These are phyloP conservation scores for Solanum chilense DNA, from an alignment of 257 asterid genomes.

Conservation along the genomic window DNA sequence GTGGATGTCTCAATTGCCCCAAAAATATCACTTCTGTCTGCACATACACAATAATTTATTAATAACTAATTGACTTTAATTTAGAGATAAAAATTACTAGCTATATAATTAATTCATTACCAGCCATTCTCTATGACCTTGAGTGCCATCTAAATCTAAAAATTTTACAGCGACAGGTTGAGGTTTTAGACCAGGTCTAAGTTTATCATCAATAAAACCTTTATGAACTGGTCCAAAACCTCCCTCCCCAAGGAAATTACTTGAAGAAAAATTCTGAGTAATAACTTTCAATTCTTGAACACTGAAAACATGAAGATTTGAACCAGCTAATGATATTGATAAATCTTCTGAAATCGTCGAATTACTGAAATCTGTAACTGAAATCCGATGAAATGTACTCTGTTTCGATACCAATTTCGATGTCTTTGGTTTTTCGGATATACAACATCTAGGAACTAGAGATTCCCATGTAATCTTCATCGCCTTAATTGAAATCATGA, in stretches of 20 bases:
- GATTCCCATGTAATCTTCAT: constrained; percentile 47
- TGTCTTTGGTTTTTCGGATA: constrained; percentile 11
- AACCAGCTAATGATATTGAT: constrained; percentile 65
- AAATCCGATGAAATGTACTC: constrained; percentile 47
- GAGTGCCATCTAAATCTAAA: constrained; percentile 76
- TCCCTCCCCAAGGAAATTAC: constrained; percentile 85
- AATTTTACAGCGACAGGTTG: constrained; percentile 96
- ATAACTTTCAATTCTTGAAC: constrained; percentile 81
- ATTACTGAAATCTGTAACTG: constrained; percentile 45
- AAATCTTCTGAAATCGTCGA: constrained; percentile 67
- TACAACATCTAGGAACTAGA: constrained; percentile 42
- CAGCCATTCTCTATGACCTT: constrained; percentile 90
- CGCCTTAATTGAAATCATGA: background rate
- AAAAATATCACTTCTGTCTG: constrained; percentile 86
- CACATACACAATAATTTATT: no score
- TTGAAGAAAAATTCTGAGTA: constrained; percentile 60
- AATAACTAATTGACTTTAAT: no score
- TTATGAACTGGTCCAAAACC: constrained; percentile 99
- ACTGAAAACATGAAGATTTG: constrained; percentile 54
- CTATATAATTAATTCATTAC: background rate
- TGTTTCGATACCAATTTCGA: constrained; percentile 12
- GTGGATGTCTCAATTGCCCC: constrained; percentile 76
- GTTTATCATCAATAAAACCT: constrained; percentile 83
- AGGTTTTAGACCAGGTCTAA: constrained; percentile 73
- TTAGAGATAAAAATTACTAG: no score